Evolutionary conservation across 2,329 filamentous ascomycete genomes (phyloP).

Genomic region (Pezicula carpinea): DNA sequence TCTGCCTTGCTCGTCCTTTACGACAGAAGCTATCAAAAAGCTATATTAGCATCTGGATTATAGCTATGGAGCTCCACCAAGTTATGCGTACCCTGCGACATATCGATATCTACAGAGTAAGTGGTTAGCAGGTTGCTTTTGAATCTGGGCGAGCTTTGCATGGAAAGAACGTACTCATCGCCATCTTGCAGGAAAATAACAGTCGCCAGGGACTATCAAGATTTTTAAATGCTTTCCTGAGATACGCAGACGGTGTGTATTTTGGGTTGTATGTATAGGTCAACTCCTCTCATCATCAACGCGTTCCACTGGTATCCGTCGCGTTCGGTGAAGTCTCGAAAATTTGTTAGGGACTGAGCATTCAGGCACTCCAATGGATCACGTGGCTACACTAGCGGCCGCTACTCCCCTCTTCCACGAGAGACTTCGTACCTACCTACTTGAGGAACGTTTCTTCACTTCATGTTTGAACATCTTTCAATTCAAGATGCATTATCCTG

Average conservation of each 20-base stretch:
- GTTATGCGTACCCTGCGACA: constrained; percentile 68
- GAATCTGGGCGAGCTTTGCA: constrained; percentile 17
- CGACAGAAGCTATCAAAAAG: constrained; percentile 54
- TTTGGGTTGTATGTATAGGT: constrained; percentile 4
- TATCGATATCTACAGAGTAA: constrained; percentile 62
- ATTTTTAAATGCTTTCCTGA: no score
- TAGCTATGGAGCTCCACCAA: background rate
- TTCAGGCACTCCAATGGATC: no score
- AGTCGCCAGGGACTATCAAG: constrained; percentile 13
- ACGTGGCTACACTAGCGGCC: no score
- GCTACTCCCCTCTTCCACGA: no score
- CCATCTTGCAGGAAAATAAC: constrained; percentile 40
- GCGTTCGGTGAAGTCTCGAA: constrained; percentile 17
- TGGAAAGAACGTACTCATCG: constrained; percentile 47
- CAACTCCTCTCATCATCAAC: constrained; percentile 11
- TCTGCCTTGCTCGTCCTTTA: constrained; percentile 96
- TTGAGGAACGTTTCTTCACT: no score
- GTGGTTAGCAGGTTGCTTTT: constrained; percentile 17
- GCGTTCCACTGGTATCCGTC: constrained; percentile 14
- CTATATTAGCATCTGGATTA: constrained; percentile 17
- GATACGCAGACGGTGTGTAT: background rate
- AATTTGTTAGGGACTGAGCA: constrained; percentile 4
- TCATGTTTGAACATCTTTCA: no score
- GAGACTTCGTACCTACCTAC: no score
- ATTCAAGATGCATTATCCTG: no score